Base-by-base conservation (phyloP, 306 rosid species). In the Senna siamea region DNA sequence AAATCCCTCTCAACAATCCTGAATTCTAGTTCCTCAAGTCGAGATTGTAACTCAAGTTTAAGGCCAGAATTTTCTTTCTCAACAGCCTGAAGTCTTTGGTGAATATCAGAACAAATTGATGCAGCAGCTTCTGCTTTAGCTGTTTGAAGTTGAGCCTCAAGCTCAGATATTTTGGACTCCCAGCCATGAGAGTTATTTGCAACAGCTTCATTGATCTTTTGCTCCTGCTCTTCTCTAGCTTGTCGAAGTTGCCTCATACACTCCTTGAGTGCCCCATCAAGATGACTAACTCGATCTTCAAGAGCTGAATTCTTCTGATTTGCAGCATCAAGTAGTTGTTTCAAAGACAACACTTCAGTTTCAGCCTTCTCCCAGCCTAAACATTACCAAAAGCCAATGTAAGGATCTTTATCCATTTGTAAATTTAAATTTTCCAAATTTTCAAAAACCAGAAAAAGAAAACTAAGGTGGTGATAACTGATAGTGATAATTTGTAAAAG, bases 281-380 rank as follows among this genome's bases (percentile, higher is more conserved):
- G 92, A 85, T 85, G 89, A 85, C 79, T 78, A 58, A 85, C 79
- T 46, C 86, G 89, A 72, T 87, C 84, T 76, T 87, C 87, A 47
- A 89, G 87, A 76, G 76, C 77, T 26, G 89, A 87, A 41, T 78
- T 84, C 66, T 80, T 85, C 76, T 83, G 84, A 71, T 87, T 87
- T 60, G 81, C 79, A 70, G 83, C 48, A 32, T 80, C 89, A 26
- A 89, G 92, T 76, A 84, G 85, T 80, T 85, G 81, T 75, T 80
- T 85, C 61, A 87, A 69, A 74, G 58, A 44, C 56, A 65, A 18
- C 53, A 76, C 69, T 78, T 87, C 92, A 71, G 62, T 85, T 72
- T 85, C 96, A 57, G 96, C 87, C 62, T 80, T 89, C 88, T 89
- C 96, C 96, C 92, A 89, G 53, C 96, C 96, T 89, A 75, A 19